These are phyloP conservation scores for Verticillium isaacii DNA, from an alignment of 2,329 filamentous ascomycete species.

Conservation along the genomic window DNA sequence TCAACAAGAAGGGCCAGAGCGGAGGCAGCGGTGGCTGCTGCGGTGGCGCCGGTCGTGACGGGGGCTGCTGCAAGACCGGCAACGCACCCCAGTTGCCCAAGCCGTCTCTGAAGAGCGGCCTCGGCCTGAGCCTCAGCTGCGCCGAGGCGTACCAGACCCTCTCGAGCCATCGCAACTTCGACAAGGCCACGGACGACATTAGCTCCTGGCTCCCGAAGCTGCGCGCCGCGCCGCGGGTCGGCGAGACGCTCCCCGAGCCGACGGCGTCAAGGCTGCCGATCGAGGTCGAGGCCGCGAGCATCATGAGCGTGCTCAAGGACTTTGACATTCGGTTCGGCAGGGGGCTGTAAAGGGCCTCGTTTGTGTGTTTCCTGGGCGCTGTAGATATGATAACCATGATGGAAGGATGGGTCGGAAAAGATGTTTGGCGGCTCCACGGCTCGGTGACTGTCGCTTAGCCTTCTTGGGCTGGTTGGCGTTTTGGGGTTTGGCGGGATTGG, in stretches of 20 bases:
- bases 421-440: neutral
- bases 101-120: constrained; percentile 20
- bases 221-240: constrained; percentile 47
- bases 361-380: neutral
- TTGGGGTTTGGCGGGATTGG: neutral
- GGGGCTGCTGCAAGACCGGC: constrained; percentile 60
- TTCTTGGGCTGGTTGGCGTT: neutral
- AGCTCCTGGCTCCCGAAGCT: constrained; percentile 73
- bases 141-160: constrained; percentile 77
- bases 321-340: constrained; percentile 70
- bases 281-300: constrained; percentile 77
- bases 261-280: constrained; percentile 48
- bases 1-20: constrained; percentile 36
- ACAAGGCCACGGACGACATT: constrained; percentile 67
- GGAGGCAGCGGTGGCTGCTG: constrained; percentile 42
- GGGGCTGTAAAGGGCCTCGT: constrained; percentile 7
- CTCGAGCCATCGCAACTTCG: constrained; percentile 71
- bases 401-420: neutral
- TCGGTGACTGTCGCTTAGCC: neutral
- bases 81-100: constrained; percentile 12
- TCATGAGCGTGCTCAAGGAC: constrained; percentile 79
- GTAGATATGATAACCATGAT: neutral
- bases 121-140: constrained; percentile 60
- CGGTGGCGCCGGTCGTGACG: constrained; percentile 53
- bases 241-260: constrained; percentile 22